Conservation (phyloP, 2,329 filamentous ascomycete species). For the Emergomyces orientalis region DNA sequence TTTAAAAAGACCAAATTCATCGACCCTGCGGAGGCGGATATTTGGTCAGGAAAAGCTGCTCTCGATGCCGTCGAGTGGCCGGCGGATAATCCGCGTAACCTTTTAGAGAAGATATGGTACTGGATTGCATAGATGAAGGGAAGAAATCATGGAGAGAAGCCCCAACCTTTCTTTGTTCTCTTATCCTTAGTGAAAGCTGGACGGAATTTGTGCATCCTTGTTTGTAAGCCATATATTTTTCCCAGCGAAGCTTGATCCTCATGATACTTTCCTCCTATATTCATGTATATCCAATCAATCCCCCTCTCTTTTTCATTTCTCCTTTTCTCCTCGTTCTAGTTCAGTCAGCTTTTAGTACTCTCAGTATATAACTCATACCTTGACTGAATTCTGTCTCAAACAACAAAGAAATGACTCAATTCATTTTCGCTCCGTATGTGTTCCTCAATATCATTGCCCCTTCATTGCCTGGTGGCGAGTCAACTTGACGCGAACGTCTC, state of each 20-base stretch:
- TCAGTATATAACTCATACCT: not conserved
- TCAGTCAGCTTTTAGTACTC: not conserved
- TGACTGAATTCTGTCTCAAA: not conserved
- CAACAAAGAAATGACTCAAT: not conserved
- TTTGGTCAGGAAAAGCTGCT: constrained; percentile 22
- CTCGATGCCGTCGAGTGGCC: constrained; percentile 21
- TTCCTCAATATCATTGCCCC: not conserved
- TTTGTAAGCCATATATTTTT: not conserved
- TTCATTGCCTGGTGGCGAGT: not conserved
- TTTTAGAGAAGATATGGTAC: constrained; percentile 18
- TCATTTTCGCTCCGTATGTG: not conserved
- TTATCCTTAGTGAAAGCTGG: not conserved
- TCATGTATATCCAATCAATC: not conserved
- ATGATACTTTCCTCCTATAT: not conserved
- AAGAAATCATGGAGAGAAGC: not conserved
- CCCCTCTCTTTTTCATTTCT: not conserved
- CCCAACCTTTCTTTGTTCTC: not conserved
- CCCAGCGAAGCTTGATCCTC: not conserved
- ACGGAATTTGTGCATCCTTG: not conserved
- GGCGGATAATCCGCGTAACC: constrained; percentile 15
- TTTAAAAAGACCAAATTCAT: constrained; percentile 19
- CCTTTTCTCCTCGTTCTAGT: not conserved
- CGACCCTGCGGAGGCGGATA: constrained; percentile 16
- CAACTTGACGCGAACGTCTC: not conserved
- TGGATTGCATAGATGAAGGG: constrained; percentile 15